These are phyloP conservation scores for Scheffersomyces lignicola DNA, from an alignment of 1,139 yeast species.

Conservation along the genomic window DNA sequence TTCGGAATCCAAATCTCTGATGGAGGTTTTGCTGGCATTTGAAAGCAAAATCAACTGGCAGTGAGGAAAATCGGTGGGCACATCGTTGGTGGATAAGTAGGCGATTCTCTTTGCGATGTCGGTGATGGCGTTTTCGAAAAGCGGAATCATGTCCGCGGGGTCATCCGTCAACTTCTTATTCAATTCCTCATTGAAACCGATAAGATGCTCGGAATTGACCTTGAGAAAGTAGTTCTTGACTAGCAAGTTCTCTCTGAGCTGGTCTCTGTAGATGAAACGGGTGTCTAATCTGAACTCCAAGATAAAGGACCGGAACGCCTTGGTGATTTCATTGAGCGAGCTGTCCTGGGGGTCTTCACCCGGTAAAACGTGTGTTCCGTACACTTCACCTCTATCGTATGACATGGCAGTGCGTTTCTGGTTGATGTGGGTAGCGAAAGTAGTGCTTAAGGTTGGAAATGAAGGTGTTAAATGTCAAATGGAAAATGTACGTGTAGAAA, in stretches of 20 bases:
- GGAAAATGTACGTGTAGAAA: conserved; percentile 12
- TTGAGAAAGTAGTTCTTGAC: conserved; percentile 71
- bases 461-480: neutral
- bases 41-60: conserved; percentile 83
- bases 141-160: conserved; percentile 85
- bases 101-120: conserved; percentile 86
- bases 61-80: conserved; percentile 63
- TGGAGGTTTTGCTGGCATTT: conserved; percentile 68
- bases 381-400: conserved; percentile 80
- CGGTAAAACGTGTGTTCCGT: conserved; percentile 82
- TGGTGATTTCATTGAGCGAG: conserved; percentile 72
- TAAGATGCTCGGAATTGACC: conserved; percentile 82
- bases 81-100: conserved; percentile 55
- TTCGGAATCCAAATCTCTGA: conserved; percentile 82
- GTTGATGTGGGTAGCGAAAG: conserved; percentile 2
- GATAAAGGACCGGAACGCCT: conserved; percentile 78
- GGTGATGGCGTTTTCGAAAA: conserved; percentile 87
- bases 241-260: conserved; percentile 81
- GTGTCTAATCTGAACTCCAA: conserved; percentile 83
- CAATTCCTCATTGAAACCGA: conserved; percentile 84
- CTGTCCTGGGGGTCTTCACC: conserved; percentile 72
- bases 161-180: conserved; percentile 82
- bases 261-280: conserved; percentile 87
- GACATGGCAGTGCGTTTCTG: no score
- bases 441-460: neutral